Percentiles rank a stretch among this genome's conserved stretches.
Evolutionary conservation across 2,329 filamentous ascomycete genomes (phyloP).

Genomic region (Microdochium paspali): DNA sequence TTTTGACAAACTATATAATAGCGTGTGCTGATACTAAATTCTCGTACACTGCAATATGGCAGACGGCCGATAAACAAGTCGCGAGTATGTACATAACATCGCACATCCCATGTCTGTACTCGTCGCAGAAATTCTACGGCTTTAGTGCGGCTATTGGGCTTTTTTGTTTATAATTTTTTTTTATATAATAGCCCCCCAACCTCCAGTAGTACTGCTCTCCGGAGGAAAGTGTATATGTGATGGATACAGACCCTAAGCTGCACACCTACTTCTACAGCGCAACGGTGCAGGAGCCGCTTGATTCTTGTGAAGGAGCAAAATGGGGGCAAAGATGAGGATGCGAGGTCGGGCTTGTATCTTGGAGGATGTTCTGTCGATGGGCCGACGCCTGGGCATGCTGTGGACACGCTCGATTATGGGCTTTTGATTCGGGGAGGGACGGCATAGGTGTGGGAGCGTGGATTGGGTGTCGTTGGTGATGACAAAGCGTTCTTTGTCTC

Average conservation of each 20-base stretch:
- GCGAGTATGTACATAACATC: constrained; percentile 38
- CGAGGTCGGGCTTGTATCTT: constrained; percentile 30
- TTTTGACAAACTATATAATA: constrained; percentile 6
- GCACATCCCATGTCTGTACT: constrained; percentile 36
- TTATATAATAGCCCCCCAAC: constrained; percentile 17
- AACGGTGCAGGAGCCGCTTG: constrained; percentile 21
- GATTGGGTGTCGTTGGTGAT: too few species aligned
- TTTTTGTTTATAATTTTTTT: too few species aligned
- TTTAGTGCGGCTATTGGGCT: constrained; percentile 33
- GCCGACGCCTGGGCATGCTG: constrained; percentile 14
- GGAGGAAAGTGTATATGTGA: constrained; percentile 7
- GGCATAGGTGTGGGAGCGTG: constrained; percentile 27
- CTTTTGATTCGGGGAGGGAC: constrained; percentile 28
- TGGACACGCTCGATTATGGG: constrained; percentile 12
- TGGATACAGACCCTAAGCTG: constrained; percentile 4
- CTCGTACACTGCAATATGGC: background rate
- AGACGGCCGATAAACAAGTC: constrained; percentile 31
- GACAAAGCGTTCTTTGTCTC: too few species aligned
- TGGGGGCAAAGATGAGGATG: constrained; percentile 14
- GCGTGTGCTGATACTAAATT: constrained; percentile 13
- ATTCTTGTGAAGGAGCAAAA: background rate
- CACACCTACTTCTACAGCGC: constrained; percentile 20
- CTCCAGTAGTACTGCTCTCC: constrained; percentile 16
- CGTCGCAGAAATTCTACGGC: constrained; percentile 27
- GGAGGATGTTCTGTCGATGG: constrained; percentile 25